Conservation (phyloP, 2,329 filamentous ascomycete species). For the Aquanectria penicillioides region DNA sequence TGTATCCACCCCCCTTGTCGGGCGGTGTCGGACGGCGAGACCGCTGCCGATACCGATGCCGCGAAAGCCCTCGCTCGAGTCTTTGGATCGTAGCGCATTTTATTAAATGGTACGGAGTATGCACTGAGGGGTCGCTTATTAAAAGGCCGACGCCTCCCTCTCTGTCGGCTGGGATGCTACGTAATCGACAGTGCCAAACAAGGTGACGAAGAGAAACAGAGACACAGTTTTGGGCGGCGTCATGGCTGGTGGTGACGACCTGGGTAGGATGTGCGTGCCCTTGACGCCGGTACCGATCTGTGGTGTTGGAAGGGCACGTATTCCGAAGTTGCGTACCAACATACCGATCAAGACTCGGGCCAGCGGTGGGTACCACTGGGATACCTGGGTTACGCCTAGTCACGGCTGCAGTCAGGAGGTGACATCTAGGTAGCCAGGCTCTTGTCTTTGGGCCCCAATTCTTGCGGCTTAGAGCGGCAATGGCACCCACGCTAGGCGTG, state of each 20-base stretch:
- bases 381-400: slow-evolving; percentile 27
- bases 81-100: slow-evolving; percentile 32
- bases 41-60: slow-evolving; percentile 34
- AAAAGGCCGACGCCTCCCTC: slow-evolving; percentile 30
- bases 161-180: slow-evolving; percentile 17
- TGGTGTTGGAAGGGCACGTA: slow-evolving; percentile 15
- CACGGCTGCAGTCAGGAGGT: slow-evolving; percentile 34
- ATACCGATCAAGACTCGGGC: slow-evolving; percentile 22
- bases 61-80: slow-evolving; percentile 24
- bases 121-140: slow-evolving; percentile 34
- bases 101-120: slow-evolving; percentile 26
- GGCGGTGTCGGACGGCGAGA: slow-evolving; percentile 41
- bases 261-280: slow-evolving; percentile 3
- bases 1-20: slow-evolving; percentile 17
- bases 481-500: slow-evolving; percentile 37
- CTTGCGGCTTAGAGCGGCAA: slow-evolving; percentile 44
- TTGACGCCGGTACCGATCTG: slow-evolving; percentile 21
- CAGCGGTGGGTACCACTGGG: slow-evolving; percentile 36
- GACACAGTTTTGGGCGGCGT: slow-evolving; percentile 27
- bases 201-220: slow-evolving; percentile 14
- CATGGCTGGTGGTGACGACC: slow-evolving; percentile 15
- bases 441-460: slow-evolving; percentile 29
- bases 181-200: slow-evolving; percentile 6
- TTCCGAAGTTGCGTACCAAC: slow-evolving; percentile 2
- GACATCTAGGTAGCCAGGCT: slow-evolving; percentile 20